Conservation (phyloP, 768 basidiomycete genomes). For the Lepiota subincarnata region DNA sequence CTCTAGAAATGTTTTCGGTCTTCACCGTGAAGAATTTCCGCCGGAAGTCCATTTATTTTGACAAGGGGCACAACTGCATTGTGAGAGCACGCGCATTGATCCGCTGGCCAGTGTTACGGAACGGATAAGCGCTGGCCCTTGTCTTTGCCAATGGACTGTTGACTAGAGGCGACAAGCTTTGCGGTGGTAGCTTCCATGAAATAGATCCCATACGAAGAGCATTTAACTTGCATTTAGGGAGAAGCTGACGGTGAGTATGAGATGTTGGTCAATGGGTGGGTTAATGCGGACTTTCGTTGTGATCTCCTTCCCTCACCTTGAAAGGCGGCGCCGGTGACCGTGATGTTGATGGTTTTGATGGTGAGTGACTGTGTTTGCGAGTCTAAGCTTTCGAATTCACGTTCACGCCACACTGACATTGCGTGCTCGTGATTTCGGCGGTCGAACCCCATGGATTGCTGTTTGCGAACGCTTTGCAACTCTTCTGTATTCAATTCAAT, state of each 20-base stretch:
- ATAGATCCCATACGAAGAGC: too few species aligned
- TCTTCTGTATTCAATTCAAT: too few species aligned
- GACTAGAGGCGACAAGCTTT: too few species aligned
- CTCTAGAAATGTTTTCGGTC: not conserved
- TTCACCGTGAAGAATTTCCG: conserved; percentile 6
- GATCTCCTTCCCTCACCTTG: not conserved
- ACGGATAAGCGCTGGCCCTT: not conserved
- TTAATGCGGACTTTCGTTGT: conserved; percentile 2
- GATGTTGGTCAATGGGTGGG: not conserved
- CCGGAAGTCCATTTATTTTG: not conserved
- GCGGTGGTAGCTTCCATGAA: too few species aligned
- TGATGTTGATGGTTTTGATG: not conserved
- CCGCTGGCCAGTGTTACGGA: not conserved
- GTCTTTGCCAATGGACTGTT: too few species aligned
- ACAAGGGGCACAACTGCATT: not conserved
- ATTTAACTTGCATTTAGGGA: too few species aligned
- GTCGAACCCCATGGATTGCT: not conserved
- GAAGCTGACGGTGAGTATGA: too few species aligned
- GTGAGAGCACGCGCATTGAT: not conserved
- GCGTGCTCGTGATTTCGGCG: not conserved
- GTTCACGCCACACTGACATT: not conserved
- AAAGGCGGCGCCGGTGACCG: not conserved
- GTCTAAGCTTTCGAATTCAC: not conserved
- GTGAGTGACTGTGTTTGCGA: not conserved
- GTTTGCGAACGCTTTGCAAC: too few species aligned